Base-by-base conservation (phyloP, 2,329 filamentous ascomycete genomes). In the Nectriaceae sp. region DNA sequence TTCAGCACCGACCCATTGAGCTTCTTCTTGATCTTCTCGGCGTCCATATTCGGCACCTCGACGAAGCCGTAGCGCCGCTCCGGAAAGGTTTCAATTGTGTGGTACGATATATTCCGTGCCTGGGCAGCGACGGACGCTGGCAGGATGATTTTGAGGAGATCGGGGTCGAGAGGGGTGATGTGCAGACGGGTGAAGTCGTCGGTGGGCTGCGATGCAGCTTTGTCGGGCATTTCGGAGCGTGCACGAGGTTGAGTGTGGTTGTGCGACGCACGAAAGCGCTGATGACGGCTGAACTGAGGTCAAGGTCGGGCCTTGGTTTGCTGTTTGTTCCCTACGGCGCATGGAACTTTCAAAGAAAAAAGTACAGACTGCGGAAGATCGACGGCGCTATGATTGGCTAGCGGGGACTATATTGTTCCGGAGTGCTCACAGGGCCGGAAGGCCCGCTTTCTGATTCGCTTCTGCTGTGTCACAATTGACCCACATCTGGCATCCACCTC, bases 11-110 rank as follows among this genome's bases (percentile, higher is more conserved):
- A 82, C 24, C 93, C 93, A 75, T 96, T 89, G 42, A 97, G 79
- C 73, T 94, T 97, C 73, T 88, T 93, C 73, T 86, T 90, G 45
- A 97, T 72, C 69, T 91, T 96, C n/a, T 93, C 88, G 10, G 93
- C 94, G 56, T 96, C 91, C 70, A 83, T 82, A 3, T 68, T 72
- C 1, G 92, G 92, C 31, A 99, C 72, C 40, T 95, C 91, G 50
- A 97, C 77, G 72, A 89, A 99, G 47, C 93, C 94, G 83, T 90
- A 99, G 44, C 83, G 86, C 65, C 84, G 88, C 57, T 99, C 94
- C 13, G 93, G 93, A 55, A 96, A 96, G 1, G 92, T 92, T 64
- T 90, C 82, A 57, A 97, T 73, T 4, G 77, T 76, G 70, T 97
- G 93, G 71, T 87, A 97, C n/a, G 92, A 96, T 44, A 97, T 82